These are phyloP conservation scores for Gossypium schwendimanii DNA, from an alignment of 441 rosid species.

Conservation along the genomic window DNA sequence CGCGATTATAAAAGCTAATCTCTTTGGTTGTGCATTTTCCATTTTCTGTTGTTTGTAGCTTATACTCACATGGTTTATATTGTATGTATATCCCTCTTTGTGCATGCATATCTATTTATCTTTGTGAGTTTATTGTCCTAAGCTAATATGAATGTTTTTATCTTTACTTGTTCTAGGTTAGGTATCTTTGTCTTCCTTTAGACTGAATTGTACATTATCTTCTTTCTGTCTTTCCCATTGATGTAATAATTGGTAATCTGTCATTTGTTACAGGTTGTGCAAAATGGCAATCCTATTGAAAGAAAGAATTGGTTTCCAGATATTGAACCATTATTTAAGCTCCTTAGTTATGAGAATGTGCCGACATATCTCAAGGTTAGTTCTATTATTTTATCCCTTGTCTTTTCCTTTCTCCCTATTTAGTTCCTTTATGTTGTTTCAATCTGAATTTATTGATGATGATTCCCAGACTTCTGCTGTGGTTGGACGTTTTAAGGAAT, in stretches of 20 bases:
- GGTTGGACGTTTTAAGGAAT: background rate
- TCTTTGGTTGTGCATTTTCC: background rate
- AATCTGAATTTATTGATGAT: constrained; percentile 7
- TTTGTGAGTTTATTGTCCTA: background rate
- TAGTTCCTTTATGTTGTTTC: background rate
- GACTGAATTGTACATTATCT: background rate
- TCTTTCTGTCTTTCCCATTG: background rate
- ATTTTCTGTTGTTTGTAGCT: background rate
- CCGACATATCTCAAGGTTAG: constrained; percentile 87
- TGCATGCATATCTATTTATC: background rate
- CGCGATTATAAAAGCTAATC: background rate
- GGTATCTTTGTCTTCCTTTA: background rate
- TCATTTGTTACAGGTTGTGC: constrained; percentile 53
- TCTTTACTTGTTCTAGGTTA: background rate
- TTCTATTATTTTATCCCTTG: constrained; percentile 9
- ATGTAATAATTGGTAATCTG: constrained; percentile 9
- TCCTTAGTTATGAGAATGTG: constrained; percentile 90
- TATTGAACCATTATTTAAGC: constrained; percentile 91
- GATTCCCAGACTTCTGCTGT: background rate
- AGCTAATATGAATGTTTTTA: background rate
- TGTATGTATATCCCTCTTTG: background rate
- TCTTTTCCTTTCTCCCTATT: background rate
- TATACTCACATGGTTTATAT: background rate
- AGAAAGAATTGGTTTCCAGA: constrained; percentile 90
- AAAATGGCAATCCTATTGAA: constrained; percentile 78